phyloP scores from a whole-genome alignment of 2,329 filamentous ascomycete species.

The Fusarium robinianum region DNA sequence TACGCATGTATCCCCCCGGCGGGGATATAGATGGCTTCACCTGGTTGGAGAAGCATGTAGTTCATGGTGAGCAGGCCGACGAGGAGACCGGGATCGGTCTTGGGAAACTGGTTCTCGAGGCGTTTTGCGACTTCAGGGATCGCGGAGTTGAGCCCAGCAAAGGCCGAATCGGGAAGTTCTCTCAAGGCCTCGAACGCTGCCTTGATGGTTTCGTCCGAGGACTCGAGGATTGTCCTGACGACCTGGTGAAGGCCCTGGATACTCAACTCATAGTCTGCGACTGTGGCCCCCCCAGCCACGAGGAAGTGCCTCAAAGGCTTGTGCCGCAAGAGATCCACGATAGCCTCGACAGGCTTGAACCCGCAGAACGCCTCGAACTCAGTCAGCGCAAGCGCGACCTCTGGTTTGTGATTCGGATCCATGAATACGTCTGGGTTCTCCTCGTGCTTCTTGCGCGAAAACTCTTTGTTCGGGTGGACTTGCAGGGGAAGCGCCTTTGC shows the following conservation, averaged over 20 bases:
- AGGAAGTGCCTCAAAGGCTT: conserved; percentile 32
- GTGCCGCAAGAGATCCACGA: conserved; percentile 62
- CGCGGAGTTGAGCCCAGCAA: conserved; percentile 54
- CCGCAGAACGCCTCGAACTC: conserved; percentile 78
- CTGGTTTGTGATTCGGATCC: conserved; percentile 78
- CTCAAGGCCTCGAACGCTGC: conserved; percentile 26
- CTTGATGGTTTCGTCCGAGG: conserved; percentile 48
- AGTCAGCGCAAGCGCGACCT: conserved; percentile 73
- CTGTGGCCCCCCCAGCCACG: conserved; percentile 20
- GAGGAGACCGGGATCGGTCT: conserved; percentile 67
- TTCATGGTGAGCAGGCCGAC: conserved; percentile 77
- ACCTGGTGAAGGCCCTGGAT: conserved; percentile 55
- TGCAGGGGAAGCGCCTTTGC: conserved; percentile 75
- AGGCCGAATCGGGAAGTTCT: conserved; percentile 52
- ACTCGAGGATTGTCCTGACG: conserved; percentile 57
- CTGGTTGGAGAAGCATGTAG: conserved; percentile 66
- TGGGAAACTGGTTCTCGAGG: conserved; percentile 66
- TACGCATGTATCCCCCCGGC: conserved; percentile 77
- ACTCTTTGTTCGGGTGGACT: conserved; percentile 72
- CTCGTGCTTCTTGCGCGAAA: conserved; percentile 66
- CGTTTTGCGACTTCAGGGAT: conserved; percentile 68
- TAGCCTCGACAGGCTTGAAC: conserved; percentile 68
- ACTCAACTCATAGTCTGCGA: conserved; percentile 47
- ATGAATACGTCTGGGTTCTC: conserved; percentile 68
- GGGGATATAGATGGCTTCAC: conserved; percentile 71